phyloP scores from a whole-genome alignment of 192 early-diverging fungal species.

The Entomortierella parvispora region DNA sequence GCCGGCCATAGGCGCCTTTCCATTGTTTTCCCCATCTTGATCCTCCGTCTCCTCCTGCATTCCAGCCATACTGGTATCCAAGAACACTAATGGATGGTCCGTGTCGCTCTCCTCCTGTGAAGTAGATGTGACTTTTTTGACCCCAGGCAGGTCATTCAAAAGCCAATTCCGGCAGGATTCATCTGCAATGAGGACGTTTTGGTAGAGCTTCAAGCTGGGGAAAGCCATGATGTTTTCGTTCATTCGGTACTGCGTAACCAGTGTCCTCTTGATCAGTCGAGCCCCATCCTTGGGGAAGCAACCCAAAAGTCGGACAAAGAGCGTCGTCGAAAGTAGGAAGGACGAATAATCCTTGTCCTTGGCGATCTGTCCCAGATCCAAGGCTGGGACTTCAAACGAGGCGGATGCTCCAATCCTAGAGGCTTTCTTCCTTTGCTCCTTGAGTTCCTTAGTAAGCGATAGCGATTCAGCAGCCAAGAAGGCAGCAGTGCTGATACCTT shows the following conservation, averaged over 20 bases:
- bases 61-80: constrained; percentile 74
- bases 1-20: constrained; percentile 18
- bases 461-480: constrained; percentile 23
- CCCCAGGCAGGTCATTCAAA: constrained; percentile 69
- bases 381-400: constrained; percentile 36
- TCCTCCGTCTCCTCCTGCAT: constrained; percentile 52
- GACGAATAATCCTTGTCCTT: constrained; percentile 41
- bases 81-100: constrained; percentile 65
- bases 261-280: constrained; percentile 67
- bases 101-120: constrained; percentile 66
- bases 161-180: constrained; percentile 69
- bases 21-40: constrained; percentile 18
- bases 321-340: constrained; percentile 60
- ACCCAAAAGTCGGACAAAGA: constrained; percentile 84
- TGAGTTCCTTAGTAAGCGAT: constrained; percentile 27
- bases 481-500: constrained; percentile 30
- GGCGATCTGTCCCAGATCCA: constrained; percentile 32
- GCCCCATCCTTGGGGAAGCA: constrained; percentile 61
- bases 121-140: constrained; percentile 24
- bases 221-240: constrained; percentile 83
- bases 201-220: constrained; percentile 77
- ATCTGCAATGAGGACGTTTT: constrained; percentile 71
- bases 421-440: constrained; percentile 27
- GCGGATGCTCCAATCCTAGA: constrained; percentile 19
- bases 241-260: constrained; percentile 92